Percentiles rank a stretch among this genome's conserved stretches.
phyloP scores from a whole-genome alignment of 225 moss, liverwort and hornwort species.

The Lunularia cruciata region DNA sequence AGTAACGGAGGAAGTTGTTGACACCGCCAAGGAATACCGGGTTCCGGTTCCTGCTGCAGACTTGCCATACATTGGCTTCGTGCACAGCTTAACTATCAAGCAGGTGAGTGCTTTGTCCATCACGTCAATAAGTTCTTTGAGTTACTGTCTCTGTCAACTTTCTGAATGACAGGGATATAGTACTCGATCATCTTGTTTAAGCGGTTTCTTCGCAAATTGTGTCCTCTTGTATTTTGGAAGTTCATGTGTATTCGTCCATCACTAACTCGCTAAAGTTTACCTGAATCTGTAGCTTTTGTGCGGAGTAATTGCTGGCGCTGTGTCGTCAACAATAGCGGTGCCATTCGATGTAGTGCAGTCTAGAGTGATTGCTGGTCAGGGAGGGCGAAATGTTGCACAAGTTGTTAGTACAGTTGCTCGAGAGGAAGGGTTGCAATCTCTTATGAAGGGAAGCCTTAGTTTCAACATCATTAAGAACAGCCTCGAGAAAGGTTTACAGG shows the following conservation, averaged over 20 bases:
- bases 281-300: constrained; percentile 65
- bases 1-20: constrained; percentile 47
- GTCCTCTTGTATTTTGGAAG: too few relatives aligned
- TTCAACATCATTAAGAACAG: constrained; percentile 53
- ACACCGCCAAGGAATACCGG: constrained; percentile 59
- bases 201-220: too few relatives aligned
- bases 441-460: constrained; percentile 41
- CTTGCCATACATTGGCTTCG: constrained; percentile 62
- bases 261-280: too few relatives aligned
- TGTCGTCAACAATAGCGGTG: constrained; percentile 48
- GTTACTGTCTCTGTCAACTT: too few relatives aligned
- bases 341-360: constrained; percentile 70
- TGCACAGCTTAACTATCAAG: constrained; percentile 74
- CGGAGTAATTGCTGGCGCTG: constrained; percentile 79
- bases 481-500: constrained; percentile 81
- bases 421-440: constrained; percentile 61
- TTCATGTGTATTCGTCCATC: too few relatives aligned
- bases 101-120: constrained; percentile 46
- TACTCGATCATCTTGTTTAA: too few relatives aligned
- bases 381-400: constrained; percentile 61
- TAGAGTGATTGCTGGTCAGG: constrained; percentile 70
- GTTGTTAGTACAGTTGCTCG: constrained; percentile 53
- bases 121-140: too few relatives aligned
- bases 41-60: constrained; percentile 61
- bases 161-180: too few relatives aligned